Percentiles rank a stretch among this genome's conserved stretches.
Conservation (phyloP, 257 asterid species). For the Galeopsis tetrahit region DNA sequence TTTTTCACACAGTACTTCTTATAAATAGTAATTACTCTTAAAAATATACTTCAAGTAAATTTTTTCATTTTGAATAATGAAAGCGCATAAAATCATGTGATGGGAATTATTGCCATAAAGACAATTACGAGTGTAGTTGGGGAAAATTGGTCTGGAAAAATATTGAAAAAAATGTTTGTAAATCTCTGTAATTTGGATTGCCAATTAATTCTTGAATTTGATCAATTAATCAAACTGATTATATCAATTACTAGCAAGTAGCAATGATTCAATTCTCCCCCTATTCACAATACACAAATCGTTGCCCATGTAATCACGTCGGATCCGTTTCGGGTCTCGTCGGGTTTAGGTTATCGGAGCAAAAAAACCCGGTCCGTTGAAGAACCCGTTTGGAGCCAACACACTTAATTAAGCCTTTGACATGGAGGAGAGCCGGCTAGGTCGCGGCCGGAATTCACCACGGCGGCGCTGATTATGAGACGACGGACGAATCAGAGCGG, state of each 20-base stretch:
- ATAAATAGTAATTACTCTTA: too few relatives aligned
- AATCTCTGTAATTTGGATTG: background rate
- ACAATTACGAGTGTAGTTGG: too few relatives aligned
- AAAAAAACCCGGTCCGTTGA: conserved; percentile 29
- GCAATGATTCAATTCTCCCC: background rate
- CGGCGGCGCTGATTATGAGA: conserved; percentile 65
- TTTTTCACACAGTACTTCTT: too few relatives aligned
- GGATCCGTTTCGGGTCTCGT: conserved; percentile 23
- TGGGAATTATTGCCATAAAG: background rate
- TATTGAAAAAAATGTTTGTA: background rate
- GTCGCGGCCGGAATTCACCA: conserved; percentile 47
- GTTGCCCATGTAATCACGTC: background rate
- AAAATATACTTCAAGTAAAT: too few relatives aligned
- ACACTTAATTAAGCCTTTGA: conserved; percentile 11
- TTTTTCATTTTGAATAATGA: too few relatives aligned
- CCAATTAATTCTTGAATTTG: conserved; percentile 2
- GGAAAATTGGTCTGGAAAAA: background rate
- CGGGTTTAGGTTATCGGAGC: conserved; percentile 33
- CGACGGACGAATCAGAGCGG: conserved; percentile 62
- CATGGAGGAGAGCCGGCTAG: conserved; percentile 58
- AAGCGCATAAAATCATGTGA: background rate
- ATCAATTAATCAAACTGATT: background rate
- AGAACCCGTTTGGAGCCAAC: conserved; percentile 9
- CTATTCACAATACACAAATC: conserved; percentile 23
- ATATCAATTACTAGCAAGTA: background rate